Conservation (phyloP, 495 filamentous ascomycete species). For the Astrothelium subdiscretum region DNA sequence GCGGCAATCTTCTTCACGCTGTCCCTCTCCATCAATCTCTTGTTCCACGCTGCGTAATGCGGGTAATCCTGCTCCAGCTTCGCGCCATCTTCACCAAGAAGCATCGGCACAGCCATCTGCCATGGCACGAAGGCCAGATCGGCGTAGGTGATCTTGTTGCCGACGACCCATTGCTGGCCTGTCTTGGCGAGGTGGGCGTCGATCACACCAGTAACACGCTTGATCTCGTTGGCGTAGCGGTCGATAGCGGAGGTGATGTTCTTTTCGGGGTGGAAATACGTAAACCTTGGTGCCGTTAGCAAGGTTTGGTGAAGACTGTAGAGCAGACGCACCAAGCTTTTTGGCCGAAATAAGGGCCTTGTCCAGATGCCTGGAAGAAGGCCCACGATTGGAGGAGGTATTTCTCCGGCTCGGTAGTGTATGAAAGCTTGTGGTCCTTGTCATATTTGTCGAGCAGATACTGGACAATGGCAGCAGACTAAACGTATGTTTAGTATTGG, state of each 20-base stretch:
- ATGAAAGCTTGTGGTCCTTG: slow-evolving; percentile 17
- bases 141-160: slow-evolving; percentile 38
- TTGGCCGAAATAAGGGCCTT: slow-evolving; percentile 34
- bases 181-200: slow-evolving; percentile 27
- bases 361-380: slow-evolving; percentile 33
- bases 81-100: slow-evolving; percentile 30
- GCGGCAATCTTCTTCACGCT: slow-evolving; percentile 12
- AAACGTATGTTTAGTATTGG: neutral
- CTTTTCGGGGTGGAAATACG: slow-evolving; percentile 34
- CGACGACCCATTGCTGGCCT: slow-evolving; percentile 34
- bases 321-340: slow-evolving; percentile 16
- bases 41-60: slow-evolving; percentile 10
- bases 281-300: slow-evolving; percentile 25
- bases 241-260: slow-evolving; percentile 31
- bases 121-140: slow-evolving; percentile 40
- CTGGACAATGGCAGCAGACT: slow-evolving; percentile 26
- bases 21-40: slow-evolving; percentile 7
- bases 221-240: slow-evolving; percentile 37
- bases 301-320: neutral
- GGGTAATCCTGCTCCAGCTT: slow-evolving; percentile 20
- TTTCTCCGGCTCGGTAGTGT: slow-evolving; percentile 23
- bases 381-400: slow-evolving; percentile 27
- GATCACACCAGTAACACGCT: slow-evolving; percentile 37
- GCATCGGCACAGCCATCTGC: slow-evolving; percentile 13
- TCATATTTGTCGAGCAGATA: slow-evolving; percentile 28